Base-by-base conservation (phyloP, 73 alveolate genomes). In the Blepharisma stoltei region DNA sequence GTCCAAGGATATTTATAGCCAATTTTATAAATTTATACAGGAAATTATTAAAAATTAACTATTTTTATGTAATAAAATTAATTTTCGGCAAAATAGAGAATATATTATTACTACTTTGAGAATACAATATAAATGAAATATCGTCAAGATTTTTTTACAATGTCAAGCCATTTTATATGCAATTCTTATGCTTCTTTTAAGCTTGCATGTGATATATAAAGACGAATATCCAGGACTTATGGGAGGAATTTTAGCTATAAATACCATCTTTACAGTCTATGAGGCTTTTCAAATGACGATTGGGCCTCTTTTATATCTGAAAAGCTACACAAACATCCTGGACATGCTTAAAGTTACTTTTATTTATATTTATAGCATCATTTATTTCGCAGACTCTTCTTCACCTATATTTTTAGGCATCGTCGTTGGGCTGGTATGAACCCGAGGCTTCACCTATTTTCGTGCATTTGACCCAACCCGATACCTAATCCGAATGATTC, bases 81-180 rank as follows among this genome's bases (percentile, higher is more conserved):
- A n/a, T n/a, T n/a, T n/a, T n/a, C n/a, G n/a, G n/a, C n/a, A n/a
- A n/a, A n/a, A n/a, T n/a, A n/a, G n/a, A n/a, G n/a, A n/a, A n/a
- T n/a, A n/a, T n/a, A n/a, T n/a, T n/a, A n/a, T n/a, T n/a, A n/a
- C n/a, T n/a, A n/a, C n/a, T n/a, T n/a, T n/a, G n/a, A n/a, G n/a
- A n/a, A n/a, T n/a, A 8, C 73, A 14, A 18, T 60, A 60, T 38
- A 60, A 60, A 47, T 60, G 73, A 38, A 25, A 25, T 8, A n/a
- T 14, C n/a, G 73, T 60, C 18, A 60, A 60, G 46, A 20, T 14
- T 1, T 60, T 20, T 60, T 8, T 60, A 14, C 23, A 14, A 3
- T 25, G 14, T 1, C 73, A 60, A 8, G 46, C 14, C 23, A 3
- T 60, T 60, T 60, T 60, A 18, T 60, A 60, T 60, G 49, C 23